phyloP scores from a whole-genome alignment of 148 eudicot species.

The Rhododendron mucronatum region DNA sequence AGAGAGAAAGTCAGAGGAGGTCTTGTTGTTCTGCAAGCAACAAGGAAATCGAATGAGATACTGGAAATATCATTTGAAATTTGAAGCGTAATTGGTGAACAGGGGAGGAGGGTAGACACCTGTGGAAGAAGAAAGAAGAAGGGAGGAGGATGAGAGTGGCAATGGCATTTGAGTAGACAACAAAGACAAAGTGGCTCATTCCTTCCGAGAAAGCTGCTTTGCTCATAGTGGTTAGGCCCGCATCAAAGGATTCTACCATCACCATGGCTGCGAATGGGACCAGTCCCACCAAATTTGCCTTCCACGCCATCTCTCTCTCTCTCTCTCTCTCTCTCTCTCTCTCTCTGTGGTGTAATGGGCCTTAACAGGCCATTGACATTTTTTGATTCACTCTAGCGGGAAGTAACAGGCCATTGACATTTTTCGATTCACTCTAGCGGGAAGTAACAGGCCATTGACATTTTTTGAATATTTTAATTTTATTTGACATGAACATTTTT shows the following conservation, averaged over 20 bases:
- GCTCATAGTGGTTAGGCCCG: slow-evolving; percentile 37
- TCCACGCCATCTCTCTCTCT: slow-evolving; percentile 13
- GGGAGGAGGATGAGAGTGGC: slow-evolving; percentile 41
- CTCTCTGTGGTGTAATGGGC: too few species aligned
- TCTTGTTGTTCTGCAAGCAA: slow-evolving; percentile 15
- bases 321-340: not conserved
- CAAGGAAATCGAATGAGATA: not conserved
- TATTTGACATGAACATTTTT: too few species aligned
- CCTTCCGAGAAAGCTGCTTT: slow-evolving; percentile 48
- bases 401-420: too few species aligned
- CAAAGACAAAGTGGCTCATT: slow-evolving; percentile 42
- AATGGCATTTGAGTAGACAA: slow-evolving; percentile 40
- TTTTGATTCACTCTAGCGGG: too few species aligned
- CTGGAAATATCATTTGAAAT: not conserved
- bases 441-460: too few species aligned
- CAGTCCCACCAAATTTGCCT: not conserved
- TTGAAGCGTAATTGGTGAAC: not conserved
- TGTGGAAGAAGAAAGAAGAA: slow-evolving; percentile 19
- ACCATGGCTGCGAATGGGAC: slow-evolving; percentile 36
- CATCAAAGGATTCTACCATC: slow-evolving; percentile 27
- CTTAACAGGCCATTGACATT: too few species aligned
- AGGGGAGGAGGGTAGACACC: slow-evolving; percentile 1
- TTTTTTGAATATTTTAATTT: too few species aligned
- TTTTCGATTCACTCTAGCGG: too few species aligned
- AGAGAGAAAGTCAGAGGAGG: slow-evolving; percentile 32